Evolutionary conservation across 805 yeast species (phyloP).

Genomic region (Wickerhamiella hasegawae): DNA sequence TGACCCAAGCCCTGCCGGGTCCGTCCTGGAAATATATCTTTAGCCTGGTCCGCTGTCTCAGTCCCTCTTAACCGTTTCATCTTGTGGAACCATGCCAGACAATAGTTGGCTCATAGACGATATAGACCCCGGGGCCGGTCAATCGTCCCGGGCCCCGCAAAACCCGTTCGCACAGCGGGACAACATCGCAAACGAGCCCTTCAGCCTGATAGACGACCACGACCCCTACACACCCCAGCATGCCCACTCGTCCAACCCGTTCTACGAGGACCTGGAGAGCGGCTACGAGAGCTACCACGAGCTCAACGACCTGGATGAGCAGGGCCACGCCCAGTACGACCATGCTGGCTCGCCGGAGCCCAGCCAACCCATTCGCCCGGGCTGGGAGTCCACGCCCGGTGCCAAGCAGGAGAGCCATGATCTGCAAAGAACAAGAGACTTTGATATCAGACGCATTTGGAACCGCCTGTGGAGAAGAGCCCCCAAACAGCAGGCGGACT

Average conservation of each 20-base stretch:
- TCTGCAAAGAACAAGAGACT: constrained; percentile 14
- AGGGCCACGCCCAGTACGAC: constrained; percentile 4
- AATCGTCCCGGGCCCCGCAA: not conserved
- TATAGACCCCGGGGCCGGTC: too few species aligned
- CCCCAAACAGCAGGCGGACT: not conserved
- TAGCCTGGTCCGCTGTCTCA: too few species aligned
- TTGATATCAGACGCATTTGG: constrained; percentile 23
- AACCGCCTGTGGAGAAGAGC: constrained; percentile 15
- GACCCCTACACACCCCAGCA: not conserved
- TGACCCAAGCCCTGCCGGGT: too few species aligned
- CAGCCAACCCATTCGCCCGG: too few species aligned
- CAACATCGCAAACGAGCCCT: too few species aligned
- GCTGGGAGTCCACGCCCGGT: constrained; percentile 5
- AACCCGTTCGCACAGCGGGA: not conserved
- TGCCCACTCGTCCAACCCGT: constrained; percentile 4
- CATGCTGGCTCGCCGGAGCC: too few species aligned
- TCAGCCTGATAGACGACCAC: too few species aligned
- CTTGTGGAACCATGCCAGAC: constrained; percentile 5
- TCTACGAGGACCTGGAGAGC: constrained; percentile 2
- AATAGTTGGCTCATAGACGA: constrained; percentile 14
- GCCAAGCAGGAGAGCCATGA: constrained; percentile 8
- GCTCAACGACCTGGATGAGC: constrained; percentile 12
- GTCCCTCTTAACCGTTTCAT: too few species aligned
- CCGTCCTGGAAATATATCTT: too few species aligned
- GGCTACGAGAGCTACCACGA: constrained; percentile 10